phyloP scores from a whole-genome alignment of 768 basidiomycete genomes.

The Pisolithus tinctorius region DNA sequence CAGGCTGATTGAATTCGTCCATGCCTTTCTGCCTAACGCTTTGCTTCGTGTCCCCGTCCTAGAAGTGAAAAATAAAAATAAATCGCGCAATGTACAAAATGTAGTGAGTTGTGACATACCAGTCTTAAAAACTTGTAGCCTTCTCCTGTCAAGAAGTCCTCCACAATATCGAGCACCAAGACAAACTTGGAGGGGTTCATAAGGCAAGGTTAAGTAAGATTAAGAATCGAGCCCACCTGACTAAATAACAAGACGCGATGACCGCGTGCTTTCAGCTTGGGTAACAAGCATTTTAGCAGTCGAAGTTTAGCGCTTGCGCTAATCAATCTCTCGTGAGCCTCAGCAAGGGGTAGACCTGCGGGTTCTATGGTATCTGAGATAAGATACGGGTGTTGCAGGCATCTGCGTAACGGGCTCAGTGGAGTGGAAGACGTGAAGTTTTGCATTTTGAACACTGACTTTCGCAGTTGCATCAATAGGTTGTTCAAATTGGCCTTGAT shows the following conservation, averaged over 20 bases:
- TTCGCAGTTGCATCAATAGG: constrained; percentile 81
- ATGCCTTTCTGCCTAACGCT: constrained; percentile 86
- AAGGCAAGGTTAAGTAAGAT: not conserved
- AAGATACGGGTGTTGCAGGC: constrained; percentile 88
- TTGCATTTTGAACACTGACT: constrained; percentile 40
- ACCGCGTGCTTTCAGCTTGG: constrained; percentile 76
- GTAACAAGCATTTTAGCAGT: constrained; percentile 68
- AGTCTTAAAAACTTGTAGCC: constrained; percentile 72
- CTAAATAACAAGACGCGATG: constrained; percentile 91
- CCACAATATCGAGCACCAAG: constrained; percentile 78
- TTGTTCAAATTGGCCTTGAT: constrained; percentile 66
- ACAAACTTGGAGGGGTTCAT: constrained; percentile 54
- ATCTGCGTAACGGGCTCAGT: constrained; percentile 36
- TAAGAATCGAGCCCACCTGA: constrained; percentile 48
- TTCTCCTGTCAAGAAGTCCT: constrained; percentile 85
- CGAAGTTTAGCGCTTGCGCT: constrained; percentile 82
- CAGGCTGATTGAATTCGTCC: constrained; percentile 88
- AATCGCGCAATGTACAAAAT: not conserved
- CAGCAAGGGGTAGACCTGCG: constrained; percentile 42
- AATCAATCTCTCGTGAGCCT: constrained; percentile 74
- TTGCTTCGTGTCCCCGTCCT: constrained; percentile 90
- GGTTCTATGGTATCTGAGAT: constrained; percentile 78
- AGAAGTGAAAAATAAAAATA: constrained; percentile 6
- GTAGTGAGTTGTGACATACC: constrained; percentile 33
- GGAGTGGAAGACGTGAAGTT: constrained; percentile 1